Evolutionary conservation across 2,329 filamentous ascomycete species (phyloP).

Genomic region (Xylariaceae sp.): DNA sequence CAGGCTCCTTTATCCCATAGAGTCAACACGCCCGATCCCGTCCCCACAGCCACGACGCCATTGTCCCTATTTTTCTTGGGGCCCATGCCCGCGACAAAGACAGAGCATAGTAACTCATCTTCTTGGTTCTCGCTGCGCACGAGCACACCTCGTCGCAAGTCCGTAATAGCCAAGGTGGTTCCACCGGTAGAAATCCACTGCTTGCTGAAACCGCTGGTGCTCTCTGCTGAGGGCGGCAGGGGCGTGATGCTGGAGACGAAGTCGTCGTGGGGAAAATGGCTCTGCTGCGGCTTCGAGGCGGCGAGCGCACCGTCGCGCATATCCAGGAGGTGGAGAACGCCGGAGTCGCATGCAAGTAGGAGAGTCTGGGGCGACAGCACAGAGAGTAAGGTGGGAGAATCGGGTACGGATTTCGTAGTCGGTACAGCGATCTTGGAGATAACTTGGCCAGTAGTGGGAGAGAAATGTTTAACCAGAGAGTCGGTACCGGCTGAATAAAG

Average conservation of each 20-base stretch:
- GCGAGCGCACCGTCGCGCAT: conserved; percentile 60
- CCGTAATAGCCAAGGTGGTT: conserved; percentile 84
- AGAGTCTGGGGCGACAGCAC: conserved; percentile 82
- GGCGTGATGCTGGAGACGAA: conserved; percentile 86
- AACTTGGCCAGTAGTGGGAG: conserved; percentile 60
- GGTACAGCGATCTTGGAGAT: conserved; percentile 79
- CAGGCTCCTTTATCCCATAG: conserved; percentile 92
- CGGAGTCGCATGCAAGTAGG: conserved; percentile 85
- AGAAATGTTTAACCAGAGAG: conserved; percentile 55
- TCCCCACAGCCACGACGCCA: conserved; percentile 72
- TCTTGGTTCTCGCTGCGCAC: conserved; percentile 92
- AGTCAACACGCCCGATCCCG: conserved; percentile 74
- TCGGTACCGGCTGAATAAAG: conserved; percentile 63
- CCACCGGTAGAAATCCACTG: conserved; percentile 94
- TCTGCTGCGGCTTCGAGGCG: conserved; percentile 65
- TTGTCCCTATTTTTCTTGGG: conserved; percentile 62
- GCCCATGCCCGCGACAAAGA: conserved; percentile 72
- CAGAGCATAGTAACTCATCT: conserved; percentile 80
- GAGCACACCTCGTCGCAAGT: conserved; percentile 79
- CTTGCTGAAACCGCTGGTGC: conserved; percentile 84
- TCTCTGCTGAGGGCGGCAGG: conserved; percentile 72
- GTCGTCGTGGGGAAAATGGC: conserved; percentile 83
- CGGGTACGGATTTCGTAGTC: conserved; percentile 47
- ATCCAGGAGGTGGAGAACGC: conserved; percentile 83
- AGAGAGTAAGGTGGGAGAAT: conserved; percentile 77